phyloP scores from a whole-genome alignment of 2,329 filamentous ascomycete genomes.

The Pseudocercospora macadamiae region DNA sequence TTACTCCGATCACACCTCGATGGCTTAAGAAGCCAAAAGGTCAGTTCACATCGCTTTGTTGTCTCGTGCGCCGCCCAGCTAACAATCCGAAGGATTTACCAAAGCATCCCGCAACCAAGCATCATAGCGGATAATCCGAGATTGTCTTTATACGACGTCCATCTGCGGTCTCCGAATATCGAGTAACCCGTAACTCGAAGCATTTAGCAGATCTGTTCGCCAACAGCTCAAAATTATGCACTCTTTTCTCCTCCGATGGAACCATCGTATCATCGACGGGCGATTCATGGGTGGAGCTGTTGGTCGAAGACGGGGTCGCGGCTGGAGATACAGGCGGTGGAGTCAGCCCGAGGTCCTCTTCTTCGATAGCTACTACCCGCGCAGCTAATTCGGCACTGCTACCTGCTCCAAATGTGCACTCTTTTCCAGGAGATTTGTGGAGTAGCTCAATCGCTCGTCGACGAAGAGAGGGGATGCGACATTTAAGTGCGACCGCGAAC shows the following conservation, averaged over 20 bases:
- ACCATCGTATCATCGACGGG: slow-evolving; percentile 18
- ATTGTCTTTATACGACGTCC: slow-evolving; percentile 9
- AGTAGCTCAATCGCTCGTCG: slow-evolving; percentile 29
- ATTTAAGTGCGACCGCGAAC: slow-evolving; percentile 31
- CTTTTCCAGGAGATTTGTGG: slow-evolving; percentile 25
- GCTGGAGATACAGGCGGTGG: slow-evolving; percentile 6
- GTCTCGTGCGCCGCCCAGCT: background rate
- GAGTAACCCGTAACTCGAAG: slow-evolving; percentile 22
- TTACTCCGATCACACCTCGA: slow-evolving; percentile 1
- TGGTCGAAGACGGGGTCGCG: background rate
- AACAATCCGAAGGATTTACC: background rate
- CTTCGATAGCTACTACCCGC: slow-evolving; percentile 29
- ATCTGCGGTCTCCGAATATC: slow-evolving; percentile 9
- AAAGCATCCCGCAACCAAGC: background rate
- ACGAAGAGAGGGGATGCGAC: slow-evolving; percentile 28
- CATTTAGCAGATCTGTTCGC: slow-evolving; percentile 13
- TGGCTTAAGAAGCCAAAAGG: background rate
- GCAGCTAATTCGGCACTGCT: slow-evolving; percentile 21
- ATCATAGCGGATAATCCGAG: slow-evolving; percentile 24
- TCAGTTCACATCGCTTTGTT: background rate
- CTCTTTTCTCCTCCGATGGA: slow-evolving; percentile 18
- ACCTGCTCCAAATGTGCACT: slow-evolving; percentile 29
- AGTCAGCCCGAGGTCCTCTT: slow-evolving; percentile 26
- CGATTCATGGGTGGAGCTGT: background rate
- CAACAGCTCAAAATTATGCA: slow-evolving; percentile 23